Evolutionary conservation across 129 eudicot species (phyloP), one percentile per base, ranked within the genome.

Genomic region (Smallanthus sonchifolius): DNA sequence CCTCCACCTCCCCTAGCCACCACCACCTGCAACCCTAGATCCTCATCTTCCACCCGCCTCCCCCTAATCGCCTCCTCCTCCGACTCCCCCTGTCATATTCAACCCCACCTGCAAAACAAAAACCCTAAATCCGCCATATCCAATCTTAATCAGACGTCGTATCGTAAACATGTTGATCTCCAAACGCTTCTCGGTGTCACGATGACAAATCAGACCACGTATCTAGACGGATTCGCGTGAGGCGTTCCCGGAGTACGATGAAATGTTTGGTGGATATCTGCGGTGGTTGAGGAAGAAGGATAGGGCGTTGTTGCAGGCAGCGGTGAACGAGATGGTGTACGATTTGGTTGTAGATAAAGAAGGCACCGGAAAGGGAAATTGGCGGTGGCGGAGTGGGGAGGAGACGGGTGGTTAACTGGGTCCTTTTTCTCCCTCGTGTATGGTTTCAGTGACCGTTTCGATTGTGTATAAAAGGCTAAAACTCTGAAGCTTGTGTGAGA

Each of bases 341-440:
- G 70, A 91, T 62, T 78, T 82, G 15, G 90, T 88, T 36, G 95
- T 91, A 64, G 97, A 95, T 0, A 86, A 85, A 13, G 97, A 91
- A 61, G 97, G 97, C 1, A 84, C 86, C 44, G 97, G 97, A 5
- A 67, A 88, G n/a, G n/a, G n/a, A n/a, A n/a, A n/a, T n/a, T n/a
- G n/a, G n/a, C n/a, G n/a, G n/a, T n/a, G n/a, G n/a, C n/a, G n/a
- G n/a, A n/a, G n/a, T n/a, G n/a, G n/a, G n/a, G n/a, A n/a, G n/a
- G n/a, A n/a, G n/a, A n/a, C n/a, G n/a, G n/a, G n/a, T n/a, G n/a
- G n/a, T n/a, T n/a, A n/a, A n/a, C n/a, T n/a, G n/a, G n/a, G n/a
- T n/a, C n/a, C n/a, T n/a, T n/a, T n/a, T n/a, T n/a, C n/a, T n/a
- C n/a, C n/a, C n/a, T n/a, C n/a, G n/a, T n/a, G n/a, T n/a, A n/a